Evolutionary conservation across 192 early-diverging fungal genomes (phyloP).

Genomic region (Mortierella claussenii): DNA sequence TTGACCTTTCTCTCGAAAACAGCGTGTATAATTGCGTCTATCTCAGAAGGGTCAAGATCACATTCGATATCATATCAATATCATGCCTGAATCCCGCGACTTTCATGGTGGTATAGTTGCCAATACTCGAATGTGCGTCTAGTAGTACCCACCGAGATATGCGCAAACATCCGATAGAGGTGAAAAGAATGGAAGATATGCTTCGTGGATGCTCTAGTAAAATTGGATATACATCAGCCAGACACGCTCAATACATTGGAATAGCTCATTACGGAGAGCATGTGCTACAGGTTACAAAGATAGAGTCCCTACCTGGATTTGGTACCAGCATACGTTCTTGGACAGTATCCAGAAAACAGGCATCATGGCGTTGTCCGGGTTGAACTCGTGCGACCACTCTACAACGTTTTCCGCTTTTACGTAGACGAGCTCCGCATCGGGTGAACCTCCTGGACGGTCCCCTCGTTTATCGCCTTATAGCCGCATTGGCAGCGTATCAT

Average conservation of each 20-base stretch:
- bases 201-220: neutral
- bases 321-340: constrained; percentile 28
- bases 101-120: too few relatives aligned
- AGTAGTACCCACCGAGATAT: constrained; percentile 11
- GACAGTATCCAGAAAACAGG: constrained; percentile 29
- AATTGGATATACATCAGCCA: too few relatives aligned
- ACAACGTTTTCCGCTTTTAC: constrained; percentile 12
- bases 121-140: too few relatives aligned
- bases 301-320: constrained; percentile 22
- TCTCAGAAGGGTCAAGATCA: too few relatives aligned
- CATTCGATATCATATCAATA: too few relatives aligned
- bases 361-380: neutral
- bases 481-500: too few relatives aligned
- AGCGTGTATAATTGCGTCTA: constrained; percentile 5
- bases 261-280: too few relatives aligned
- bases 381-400: constrained; percentile 37
- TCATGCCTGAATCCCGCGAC: too few relatives aligned
- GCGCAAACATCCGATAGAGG: constrained; percentile 6
- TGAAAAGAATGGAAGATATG: neutral
- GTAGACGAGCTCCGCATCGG: neutral
- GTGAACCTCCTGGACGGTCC: too few relatives aligned
- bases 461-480: too few relatives aligned
- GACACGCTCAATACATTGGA: too few relatives aligned
- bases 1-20: neutral
- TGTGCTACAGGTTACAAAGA: too few relatives aligned